These are phyloP conservation scores for Penicillium cinerascens DNA, from an alignment of 495 filamentous ascomycete genomes.

Conservation along the genomic window DNA sequence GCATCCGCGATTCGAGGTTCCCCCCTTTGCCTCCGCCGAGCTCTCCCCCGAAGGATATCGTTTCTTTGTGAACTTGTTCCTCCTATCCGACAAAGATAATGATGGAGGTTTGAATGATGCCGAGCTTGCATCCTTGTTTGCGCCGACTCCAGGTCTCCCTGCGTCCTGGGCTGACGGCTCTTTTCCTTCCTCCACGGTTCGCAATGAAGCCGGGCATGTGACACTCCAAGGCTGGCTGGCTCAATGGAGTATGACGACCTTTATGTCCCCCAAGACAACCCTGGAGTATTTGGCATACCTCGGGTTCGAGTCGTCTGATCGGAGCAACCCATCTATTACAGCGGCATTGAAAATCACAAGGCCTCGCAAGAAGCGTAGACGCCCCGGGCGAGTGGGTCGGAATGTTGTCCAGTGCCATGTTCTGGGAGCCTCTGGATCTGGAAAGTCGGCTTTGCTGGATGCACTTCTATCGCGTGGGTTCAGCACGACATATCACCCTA, in stretches of 20 bases:
- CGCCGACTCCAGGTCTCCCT: conserved; percentile 87
- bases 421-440: conserved; percentile 75
- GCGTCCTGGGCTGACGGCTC: conserved; percentile 83
- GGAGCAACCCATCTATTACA: conserved; percentile 62
- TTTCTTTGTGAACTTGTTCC: conserved; percentile 95
- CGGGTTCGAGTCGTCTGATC: conserved; percentile 72
- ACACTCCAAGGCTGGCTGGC: conserved; percentile 97
- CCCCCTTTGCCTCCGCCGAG: conserved; percentile 85
- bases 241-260: conserved; percentile 99
- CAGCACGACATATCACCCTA: conserved; percentile 81
- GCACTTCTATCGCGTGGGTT: conserved; percentile 89
- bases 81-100: conserved; percentile 94
- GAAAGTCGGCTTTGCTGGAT: conserved; percentile 86
- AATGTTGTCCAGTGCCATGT: conserved; percentile 97
- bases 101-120: conserved; percentile 86
- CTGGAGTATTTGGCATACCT: conserved; percentile 93
- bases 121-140: conserved; percentile 83
- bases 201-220: conserved; percentile 91
- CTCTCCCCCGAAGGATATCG: conserved; percentile 92
- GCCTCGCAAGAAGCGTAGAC: conserved; percentile 75
- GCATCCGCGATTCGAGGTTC: conserved; percentile 92
- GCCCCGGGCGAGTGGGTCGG: conserved; percentile 80
- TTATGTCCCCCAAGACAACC: conserved; percentile 89
- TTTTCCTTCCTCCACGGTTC: conserved; percentile 91
- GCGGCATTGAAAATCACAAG: conserved; percentile 89